These are phyloP conservation scores for Orbilia blumenaviensis DNA, from an alignment of 2,329 filamentous ascomycete species.

Conservation along the genomic window DNA sequence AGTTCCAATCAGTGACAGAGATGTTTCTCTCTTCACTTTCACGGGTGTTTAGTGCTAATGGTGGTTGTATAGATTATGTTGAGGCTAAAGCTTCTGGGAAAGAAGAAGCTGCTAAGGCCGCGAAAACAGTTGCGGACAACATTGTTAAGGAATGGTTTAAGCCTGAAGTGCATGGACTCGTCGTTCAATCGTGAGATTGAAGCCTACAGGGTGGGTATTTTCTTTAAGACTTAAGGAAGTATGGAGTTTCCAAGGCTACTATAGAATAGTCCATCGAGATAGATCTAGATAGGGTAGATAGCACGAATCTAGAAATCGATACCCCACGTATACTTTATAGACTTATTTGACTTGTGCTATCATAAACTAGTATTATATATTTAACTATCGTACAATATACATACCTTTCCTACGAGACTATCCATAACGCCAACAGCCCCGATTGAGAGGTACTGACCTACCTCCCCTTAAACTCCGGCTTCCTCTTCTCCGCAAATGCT, in stretches of 20 bases:
- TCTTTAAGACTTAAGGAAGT: background rate
- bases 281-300: background rate
- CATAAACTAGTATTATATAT: background rate
- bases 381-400: constrained; percentile 23
- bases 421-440: no score
- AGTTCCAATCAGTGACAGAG: no score
- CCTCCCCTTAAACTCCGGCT: constrained; percentile 72
- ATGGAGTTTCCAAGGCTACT: no score
- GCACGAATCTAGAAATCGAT: background rate
- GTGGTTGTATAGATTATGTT: constrained; percentile 63
- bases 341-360: no score
- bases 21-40: no score
- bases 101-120: constrained; percentile 62
- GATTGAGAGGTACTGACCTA: no score
- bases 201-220: background rate
- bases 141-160: constrained; percentile 66
- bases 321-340: background rate
- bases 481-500: constrained; percentile 83
- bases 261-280: background rate
- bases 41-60: background rate
- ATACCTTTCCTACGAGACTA: constrained; percentile 1
- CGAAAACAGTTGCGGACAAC: constrained; percentile 63
- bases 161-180: constrained; percentile 56
- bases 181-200: constrained; percentile 24
- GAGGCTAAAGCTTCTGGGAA: constrained; percentile 63